Base-by-base conservation (phyloP, 345 rosid genomes). In the Mallotus nudiflorus region DNA sequence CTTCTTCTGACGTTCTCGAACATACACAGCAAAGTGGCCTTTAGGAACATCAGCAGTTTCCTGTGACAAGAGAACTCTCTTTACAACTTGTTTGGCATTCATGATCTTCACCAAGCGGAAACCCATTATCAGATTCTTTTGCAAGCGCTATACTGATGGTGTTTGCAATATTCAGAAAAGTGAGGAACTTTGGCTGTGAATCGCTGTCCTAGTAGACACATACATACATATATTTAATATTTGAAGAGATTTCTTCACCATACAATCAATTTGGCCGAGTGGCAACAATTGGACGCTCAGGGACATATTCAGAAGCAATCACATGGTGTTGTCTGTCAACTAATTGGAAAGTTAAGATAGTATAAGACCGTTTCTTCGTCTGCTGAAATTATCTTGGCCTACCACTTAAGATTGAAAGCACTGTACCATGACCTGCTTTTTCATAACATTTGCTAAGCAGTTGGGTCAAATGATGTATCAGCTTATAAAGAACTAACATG, bases 1-100 rank as follows among this genome's bases (percentile, higher is more conserved):
- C 29, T 74, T 35, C 65, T 61, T 40, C 15, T 62, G 29, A 48
- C 6, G 39, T 71, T 62, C 74, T 78, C 80, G 62, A 68, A 28
- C 74, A 42, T 71, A 71, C 27, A 71, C 62, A 16, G 80, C 77
- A 31, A 75, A 39, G 69, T 65, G 70, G 48, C 88, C 85, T 68
- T 78, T 82, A 18, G 82, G 86, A 45, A 69, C 74, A 25, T 48
- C 56, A 1, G 0, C 7, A 50, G 61, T 70, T 29, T 61, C 55
- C 35, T 13, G 25, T 19, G 24, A 3, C 4, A 28, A 55, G 6
- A 55, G 6, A 14, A 13, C 28, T 9, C 37, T 24, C 25, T 10
- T 28, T 9, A 14, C 37, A 12, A 28, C 12, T 13, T 55, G 35
- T 37, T 55, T 55, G 0, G 60, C 60, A 55, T 5, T 55, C 15